Evolutionary conservation across 768 basidiomycete species (phyloP), one percentile per base, ranked within the genome.

Genomic region (Serendipita indica): DNA sequence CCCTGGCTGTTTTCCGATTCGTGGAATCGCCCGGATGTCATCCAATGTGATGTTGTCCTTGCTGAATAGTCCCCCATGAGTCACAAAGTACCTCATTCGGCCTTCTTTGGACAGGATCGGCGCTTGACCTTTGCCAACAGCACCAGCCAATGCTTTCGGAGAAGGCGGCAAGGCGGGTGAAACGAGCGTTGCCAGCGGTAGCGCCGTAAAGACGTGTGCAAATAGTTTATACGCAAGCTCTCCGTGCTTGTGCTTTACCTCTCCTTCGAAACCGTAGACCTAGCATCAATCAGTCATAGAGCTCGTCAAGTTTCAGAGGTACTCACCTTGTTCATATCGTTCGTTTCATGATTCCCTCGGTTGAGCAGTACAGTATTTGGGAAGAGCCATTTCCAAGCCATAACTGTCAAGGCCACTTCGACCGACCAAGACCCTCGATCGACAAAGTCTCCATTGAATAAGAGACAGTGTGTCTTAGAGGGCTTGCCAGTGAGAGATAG

Each of bases 331-430:
- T 99, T 99, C 96, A 99, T 98, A 45, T 97, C 92, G 69, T 89
- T 88, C 61, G 90, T 84, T 72, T 94, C 91, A 67, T 98, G 94
- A 72, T 97, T 98, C 16, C 94, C 94, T 63, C 94, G 81, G 69
- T 99, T 98, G 68, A 99, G 80, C 69, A 79, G 94, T 77, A 97
- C 89, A 60, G 75, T 80, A 60, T 80, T 80, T 2, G 94, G 94
- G 71, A 89, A 91, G 59, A 97, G 72, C 93, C 93, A 98, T 76
- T 99, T 99, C 72, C 86, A 96, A 10, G 93, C 89, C 67, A 99
- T 89, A 3, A 93, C 84, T 14, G 87, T 83, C 62, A 98, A 72
- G 60, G 93, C 91, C 60, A 98, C 89, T 70, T 92, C 91, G 59
- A 89, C 83, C 10, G 86, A 89, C 89, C 89, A 92, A 27, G 86